These are phyloP conservation scores for Zasmidium cellare DNA, from an alignment of 2,329 filamentous ascomycete species.

Conservation along the genomic window DNA sequence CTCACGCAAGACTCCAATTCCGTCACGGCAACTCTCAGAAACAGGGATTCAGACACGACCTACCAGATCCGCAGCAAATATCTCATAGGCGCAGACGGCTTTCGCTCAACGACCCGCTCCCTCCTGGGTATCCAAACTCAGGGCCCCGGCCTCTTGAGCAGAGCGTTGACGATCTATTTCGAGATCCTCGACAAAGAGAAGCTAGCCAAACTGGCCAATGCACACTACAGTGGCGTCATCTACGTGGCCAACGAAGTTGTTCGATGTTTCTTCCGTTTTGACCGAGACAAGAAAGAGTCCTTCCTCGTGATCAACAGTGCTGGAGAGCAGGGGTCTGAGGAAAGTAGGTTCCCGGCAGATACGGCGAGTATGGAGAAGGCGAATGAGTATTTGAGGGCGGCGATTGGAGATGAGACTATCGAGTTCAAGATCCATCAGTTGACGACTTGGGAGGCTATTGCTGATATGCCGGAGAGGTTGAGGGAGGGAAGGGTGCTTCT, in stretches of 20 bases:
- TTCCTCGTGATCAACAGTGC: constrained; percentile 27
- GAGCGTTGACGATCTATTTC: constrained; percentile 27
- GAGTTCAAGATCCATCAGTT: constrained; percentile 21
- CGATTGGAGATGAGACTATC: constrained; percentile 21
- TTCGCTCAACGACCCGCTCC: constrained; percentile 11
- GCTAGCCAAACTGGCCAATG: constrained; percentile 18
- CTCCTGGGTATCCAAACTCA: constrained; percentile 18
- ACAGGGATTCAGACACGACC: constrained; percentile 10
- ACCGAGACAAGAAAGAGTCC: constrained; percentile 21
- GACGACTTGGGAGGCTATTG: constrained; percentile 16
- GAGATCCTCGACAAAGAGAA: constrained; percentile 15
- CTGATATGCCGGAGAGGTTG: neutral
- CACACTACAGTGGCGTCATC: constrained; percentile 26
- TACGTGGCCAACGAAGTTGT: constrained; percentile 24
- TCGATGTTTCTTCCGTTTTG: constrained; percentile 24
- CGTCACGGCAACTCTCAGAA: constrained; percentile 16
- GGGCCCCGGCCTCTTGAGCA: constrained; percentile 21
- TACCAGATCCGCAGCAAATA: constrained; percentile 17
- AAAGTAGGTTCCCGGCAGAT: constrained; percentile 19
- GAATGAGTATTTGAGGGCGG: constrained; percentile 15
- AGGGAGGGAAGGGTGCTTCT: neutral
- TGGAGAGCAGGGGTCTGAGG: constrained; percentile 20
- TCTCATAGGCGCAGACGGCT: constrained; percentile 22
- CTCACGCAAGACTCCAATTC: constrained; percentile 20
- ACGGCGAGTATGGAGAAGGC: constrained; percentile 20